Percentiles rank a stretch among this genome's conserved stretches.
Conservation (phyloP, 2,329 filamentous ascomycete species). For the Pseudogymnoascus sp. region DNA sequence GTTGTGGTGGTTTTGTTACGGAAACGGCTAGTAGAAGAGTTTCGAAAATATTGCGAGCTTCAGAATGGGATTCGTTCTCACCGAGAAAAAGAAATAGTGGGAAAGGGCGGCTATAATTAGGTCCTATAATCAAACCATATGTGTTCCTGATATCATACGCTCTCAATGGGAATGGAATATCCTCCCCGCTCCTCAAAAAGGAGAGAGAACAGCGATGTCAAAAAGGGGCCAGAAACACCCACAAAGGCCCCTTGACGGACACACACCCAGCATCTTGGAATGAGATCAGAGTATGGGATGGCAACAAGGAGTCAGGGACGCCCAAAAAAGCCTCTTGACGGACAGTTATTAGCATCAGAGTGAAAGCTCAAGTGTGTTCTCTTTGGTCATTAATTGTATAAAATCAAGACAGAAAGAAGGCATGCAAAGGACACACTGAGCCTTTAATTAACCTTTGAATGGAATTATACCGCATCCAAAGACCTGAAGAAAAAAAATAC, state of each 20-base stretch:
- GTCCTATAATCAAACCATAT: neutral
- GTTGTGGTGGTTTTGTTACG: neutral
- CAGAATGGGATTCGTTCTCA: neutral
- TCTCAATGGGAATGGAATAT: neutral
- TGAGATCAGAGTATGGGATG: neutral
- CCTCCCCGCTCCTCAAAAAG: neutral
- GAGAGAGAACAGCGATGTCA: neutral
- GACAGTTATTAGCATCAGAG: neutral
- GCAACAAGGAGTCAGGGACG: neutral
- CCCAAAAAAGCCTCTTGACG: neutral
- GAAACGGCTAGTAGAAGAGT: neutral
- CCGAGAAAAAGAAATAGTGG: neutral
- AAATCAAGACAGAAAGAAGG: neutral
- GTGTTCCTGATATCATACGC: neutral
- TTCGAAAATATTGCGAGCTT: neutral
- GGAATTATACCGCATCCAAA: no score
- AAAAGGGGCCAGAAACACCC: neutral
- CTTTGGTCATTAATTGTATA: neutral
- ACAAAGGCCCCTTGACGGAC: neutral
- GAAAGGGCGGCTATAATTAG: neutral
- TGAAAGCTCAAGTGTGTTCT: neutral
- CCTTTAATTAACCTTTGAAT: neutral
- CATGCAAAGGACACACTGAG: neutral
- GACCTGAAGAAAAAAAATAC: no score
- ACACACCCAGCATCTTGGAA: no score